Base-by-base conservation (phyloP, 169 alveolate species). In the Plasmodium vinckei region DNA sequence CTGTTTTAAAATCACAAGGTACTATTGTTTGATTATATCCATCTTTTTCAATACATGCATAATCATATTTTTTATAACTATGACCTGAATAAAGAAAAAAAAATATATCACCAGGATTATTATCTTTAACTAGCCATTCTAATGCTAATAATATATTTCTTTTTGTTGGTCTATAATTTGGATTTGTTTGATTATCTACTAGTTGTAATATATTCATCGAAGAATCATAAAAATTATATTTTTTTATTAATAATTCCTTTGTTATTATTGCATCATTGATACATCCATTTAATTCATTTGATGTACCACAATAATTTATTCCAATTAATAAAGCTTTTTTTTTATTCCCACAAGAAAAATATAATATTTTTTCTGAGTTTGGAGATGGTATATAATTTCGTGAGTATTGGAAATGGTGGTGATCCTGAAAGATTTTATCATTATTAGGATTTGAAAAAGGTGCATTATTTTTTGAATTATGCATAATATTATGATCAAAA, bases 71-170 rank as follows among this genome's bases (percentile, higher is more conserved):
- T 69, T 89, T 88, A 15, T 92, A 89, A 19, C 95, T 93, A 51
- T 87, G 94, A 23, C 95, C 95, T 15, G 95, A 93, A 82, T 63
- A 93, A 59, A 89, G 89, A 87, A 93, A 93, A 75, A 93, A 91
- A 25, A 91, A 92, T 7, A 87, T 75, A 70, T 93, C 95, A 1
- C 95, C 95, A 25, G 93, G 87, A 23, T 82, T 73, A 69, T 82
- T 88, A 56, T 72, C 93, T 19, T 23, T 46, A 44, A 86, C 73
- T 33, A 92, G 65, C 95, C 95, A 92, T 13, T 71, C 68, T 23
- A 77, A 27, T 33, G 91, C 92, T 42, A 73, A 60, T 47, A 79
- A 33, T 19, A 90, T 63, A 27, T 72, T 87, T 13, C 19, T 79
- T 88, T 73, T 73, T 19, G 87, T 67, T 25, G 72, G 89, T 27